Evolutionary conservation across 306 rosid genomes (phyloP).

Genomic region (Begonia masoniana): DNA sequence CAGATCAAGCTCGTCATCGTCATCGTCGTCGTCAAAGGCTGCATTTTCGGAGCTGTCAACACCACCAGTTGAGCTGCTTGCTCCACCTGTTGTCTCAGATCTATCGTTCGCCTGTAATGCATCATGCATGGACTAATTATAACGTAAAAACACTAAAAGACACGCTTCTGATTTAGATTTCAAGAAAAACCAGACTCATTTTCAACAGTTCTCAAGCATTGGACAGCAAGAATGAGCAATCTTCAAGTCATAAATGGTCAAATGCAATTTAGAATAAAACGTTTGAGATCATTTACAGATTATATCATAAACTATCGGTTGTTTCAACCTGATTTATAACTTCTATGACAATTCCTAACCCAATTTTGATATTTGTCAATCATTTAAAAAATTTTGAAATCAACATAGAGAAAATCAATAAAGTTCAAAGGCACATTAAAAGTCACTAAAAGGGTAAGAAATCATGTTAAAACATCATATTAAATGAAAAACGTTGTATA

Average conservation of each 20-base stretch:
- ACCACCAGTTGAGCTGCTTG: conserved; percentile 35
- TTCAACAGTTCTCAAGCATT: too few relatives aligned
- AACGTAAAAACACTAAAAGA: too few relatives aligned
- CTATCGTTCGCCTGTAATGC: conserved; percentile 13
- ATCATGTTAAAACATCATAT: too few relatives aligned
- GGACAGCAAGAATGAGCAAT: too few relatives aligned
- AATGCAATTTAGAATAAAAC: too few relatives aligned
- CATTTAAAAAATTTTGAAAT: neutral
- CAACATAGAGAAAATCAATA: neutral
- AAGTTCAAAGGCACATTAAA: too few relatives aligned
- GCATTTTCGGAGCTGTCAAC: conserved; percentile 14
- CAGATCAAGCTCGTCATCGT: conserved; percentile 46
- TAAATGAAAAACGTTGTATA: too few relatives aligned
- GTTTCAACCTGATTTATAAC: neutral
- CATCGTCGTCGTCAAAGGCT: conserved; percentile 20
- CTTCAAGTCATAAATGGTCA: too few relatives aligned
- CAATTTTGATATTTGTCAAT: neutral
- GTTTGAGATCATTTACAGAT: neutral
- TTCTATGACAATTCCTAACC: neutral
- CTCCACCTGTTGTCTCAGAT: conserved; percentile 15
- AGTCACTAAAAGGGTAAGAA: too few relatives aligned
- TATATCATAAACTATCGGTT: neutral
- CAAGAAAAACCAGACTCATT: too few relatives aligned
- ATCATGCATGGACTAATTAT: neutral
- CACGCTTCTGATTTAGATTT: too few relatives aligned